These are phyloP conservation scores for Lavandula angustifolia DNA, from an alignment of 257 asterid species.

Conservation along the genomic window DNA sequence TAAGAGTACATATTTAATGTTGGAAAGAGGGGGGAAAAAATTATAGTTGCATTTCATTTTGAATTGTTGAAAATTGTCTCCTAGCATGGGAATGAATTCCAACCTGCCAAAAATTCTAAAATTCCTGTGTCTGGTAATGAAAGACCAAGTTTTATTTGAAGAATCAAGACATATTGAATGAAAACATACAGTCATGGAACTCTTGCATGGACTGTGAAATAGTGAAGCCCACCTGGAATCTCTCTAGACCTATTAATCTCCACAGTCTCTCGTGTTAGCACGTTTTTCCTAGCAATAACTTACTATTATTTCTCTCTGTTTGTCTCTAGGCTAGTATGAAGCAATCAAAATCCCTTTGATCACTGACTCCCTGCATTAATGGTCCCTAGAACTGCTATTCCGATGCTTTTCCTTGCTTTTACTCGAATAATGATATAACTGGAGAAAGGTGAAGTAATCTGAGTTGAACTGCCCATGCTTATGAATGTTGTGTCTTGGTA, in stretches of 20 bases:
- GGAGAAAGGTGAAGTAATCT: background rate
- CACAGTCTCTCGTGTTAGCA: background rate
- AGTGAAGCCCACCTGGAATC: background rate
- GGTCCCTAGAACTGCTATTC: background rate
- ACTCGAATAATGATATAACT: background rate
- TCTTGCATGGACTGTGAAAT: too few species aligned
- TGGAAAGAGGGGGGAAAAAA: conserved; percentile 1
- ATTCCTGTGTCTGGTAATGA: background rate
- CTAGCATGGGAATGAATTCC: background rate
- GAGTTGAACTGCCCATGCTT: conserved; percentile 13
- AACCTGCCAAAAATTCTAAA: background rate
- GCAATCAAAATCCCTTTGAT: background rate
- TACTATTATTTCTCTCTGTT: background rate
- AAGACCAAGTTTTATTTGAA: background rate
- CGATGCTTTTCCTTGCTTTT: background rate
- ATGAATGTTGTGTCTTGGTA: conserved; percentile 34
- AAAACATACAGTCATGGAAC: background rate
- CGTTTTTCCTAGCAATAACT: background rate
- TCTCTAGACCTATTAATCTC: background rate
- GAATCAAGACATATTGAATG: background rate
- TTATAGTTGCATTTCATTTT: background rate
- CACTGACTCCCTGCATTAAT: too few species aligned
- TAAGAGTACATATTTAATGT: conserved; percentile 6
- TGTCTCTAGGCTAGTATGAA: background rate
- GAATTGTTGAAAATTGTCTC: background rate